Evolutionary conservation across 169 alveolate species (phyloP).

Genomic region (Plasmodium relictum): DNA sequence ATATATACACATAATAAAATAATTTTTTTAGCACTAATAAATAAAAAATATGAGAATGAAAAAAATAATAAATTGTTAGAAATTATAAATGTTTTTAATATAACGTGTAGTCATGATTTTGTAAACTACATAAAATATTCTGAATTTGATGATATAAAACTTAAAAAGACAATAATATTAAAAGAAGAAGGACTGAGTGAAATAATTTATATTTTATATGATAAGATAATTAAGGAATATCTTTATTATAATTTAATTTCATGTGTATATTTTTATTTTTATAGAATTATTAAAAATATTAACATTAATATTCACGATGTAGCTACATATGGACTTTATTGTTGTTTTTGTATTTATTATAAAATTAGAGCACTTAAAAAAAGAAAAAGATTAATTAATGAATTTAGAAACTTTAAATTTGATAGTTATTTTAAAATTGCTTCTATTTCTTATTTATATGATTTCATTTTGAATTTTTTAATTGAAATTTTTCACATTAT

Average conservation of each 20-base stretch:
- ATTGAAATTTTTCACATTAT: slow-evolving; percentile 49
- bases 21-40: slow-evolving; percentile 42
- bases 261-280: slow-evolving; percentile 61
- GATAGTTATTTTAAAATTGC: slow-evolving; percentile 32
- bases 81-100: slow-evolving; percentile 27
- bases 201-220: slow-evolving; percentile 19
- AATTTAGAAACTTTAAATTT: slow-evolving; percentile 15
- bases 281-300: slow-evolving; percentile 54
- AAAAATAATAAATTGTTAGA: neutral
- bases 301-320: slow-evolving; percentile 38
- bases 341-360: slow-evolving; percentile 59
- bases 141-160: neutral
- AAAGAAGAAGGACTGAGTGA: neutral
- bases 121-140: slow-evolving; percentile 17
- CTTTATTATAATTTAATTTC: slow-evolving; percentile 63
- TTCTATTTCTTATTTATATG: slow-evolving; percentile 7
- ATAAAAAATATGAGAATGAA: neutral
- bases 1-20: slow-evolving; percentile 70
- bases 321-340: slow-evolving; percentile 43
- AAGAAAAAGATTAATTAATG: slow-evolving; percentile 22
- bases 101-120: slow-evolving; percentile 28
- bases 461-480: slow-evolving; percentile 49
- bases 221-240: slow-evolving; percentile 44
- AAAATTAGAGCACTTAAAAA: slow-evolving; percentile 47
- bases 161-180: neutral